Evolutionary conservation across 331 rosid species (phyloP).

Genomic region (Pyrus hybrid): DNA sequence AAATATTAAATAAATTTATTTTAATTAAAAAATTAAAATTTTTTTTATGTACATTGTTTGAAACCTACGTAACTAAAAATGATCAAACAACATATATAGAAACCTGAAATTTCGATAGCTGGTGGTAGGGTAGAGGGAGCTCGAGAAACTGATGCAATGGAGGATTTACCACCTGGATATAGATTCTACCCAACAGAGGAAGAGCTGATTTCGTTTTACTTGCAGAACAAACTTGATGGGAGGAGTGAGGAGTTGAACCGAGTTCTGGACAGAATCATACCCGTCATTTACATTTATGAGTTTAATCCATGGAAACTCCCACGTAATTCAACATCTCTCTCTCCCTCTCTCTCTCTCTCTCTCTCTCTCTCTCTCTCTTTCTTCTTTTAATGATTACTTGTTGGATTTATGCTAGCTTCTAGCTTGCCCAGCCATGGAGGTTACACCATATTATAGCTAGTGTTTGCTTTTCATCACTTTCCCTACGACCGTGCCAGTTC

Average conservation of each 20-base stretch:
- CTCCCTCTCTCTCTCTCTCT: too few species aligned
- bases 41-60: too few species aligned
- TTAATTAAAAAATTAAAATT: too few species aligned
- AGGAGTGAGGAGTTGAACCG: constrained; percentile 24
- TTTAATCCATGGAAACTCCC: constrained; percentile 68
- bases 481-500: too few species aligned
- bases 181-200: constrained; percentile 89
- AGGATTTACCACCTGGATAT: constrained; percentile 59
- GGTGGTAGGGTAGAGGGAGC: neutral
- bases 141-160: constrained; percentile 19
- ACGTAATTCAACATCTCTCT: constrained; percentile 29
- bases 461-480: too few species aligned
- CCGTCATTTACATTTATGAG: constrained; percentile 55
- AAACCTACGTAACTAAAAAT: neutral
- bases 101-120: neutral
- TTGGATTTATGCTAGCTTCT: too few species aligned
- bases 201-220: constrained; percentile 58
- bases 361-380: too few species aligned
- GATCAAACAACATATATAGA: too few species aligned
- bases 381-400: too few species aligned
- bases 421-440: neutral
- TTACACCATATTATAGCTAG: too few species aligned
- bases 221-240: constrained; percentile 55
- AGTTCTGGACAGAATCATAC: constrained; percentile 44
- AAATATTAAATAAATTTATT: too few species aligned